Conservation (phyloP, 176 grass and related monocot genomes). For the Oryza brachyantha region DNA sequence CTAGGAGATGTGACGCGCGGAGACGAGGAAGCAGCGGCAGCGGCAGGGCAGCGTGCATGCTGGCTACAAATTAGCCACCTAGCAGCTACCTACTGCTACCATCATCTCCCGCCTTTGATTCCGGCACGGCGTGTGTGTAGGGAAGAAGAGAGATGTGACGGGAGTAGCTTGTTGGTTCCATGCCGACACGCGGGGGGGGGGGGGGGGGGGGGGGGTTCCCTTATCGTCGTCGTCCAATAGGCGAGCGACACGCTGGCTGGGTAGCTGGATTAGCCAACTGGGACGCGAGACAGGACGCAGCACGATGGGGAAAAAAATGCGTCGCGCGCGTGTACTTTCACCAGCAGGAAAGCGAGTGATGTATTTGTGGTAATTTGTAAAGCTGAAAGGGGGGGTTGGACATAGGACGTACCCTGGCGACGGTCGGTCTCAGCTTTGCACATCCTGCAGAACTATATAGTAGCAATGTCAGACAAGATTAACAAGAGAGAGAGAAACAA, state of each 20-base stretch:
- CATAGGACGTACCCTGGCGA: background rate
- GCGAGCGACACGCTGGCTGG: constrained; percentile 20
- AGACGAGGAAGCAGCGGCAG: background rate
- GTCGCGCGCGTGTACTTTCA: background rate
- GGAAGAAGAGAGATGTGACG: constrained; percentile 7
- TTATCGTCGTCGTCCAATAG: background rate
- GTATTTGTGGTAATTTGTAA: background rate
- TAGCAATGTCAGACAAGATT: background rate
- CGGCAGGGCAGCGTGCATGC: too few relatives aligned
- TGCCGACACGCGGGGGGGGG: constrained; percentile 31
- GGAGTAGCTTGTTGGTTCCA: constrained; percentile 1
- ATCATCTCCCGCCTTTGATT: background rate
- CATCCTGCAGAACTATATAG: background rate
- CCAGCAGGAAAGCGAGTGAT: background rate
- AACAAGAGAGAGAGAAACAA: background rate
- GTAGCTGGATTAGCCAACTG: background rate
- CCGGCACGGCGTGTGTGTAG: background rate
- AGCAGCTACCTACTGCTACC: background rate
- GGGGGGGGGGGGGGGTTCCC: too few relatives aligned
- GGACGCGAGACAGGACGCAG: background rate
- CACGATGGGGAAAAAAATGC: background rate
- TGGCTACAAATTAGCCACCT: background rate
- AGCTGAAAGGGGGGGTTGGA: background rate
- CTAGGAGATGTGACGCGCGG: background rate
- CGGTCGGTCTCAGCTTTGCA: background rate